Conservation (phyloP, 148 eudicot species). For the Cornus kousa region DNA sequence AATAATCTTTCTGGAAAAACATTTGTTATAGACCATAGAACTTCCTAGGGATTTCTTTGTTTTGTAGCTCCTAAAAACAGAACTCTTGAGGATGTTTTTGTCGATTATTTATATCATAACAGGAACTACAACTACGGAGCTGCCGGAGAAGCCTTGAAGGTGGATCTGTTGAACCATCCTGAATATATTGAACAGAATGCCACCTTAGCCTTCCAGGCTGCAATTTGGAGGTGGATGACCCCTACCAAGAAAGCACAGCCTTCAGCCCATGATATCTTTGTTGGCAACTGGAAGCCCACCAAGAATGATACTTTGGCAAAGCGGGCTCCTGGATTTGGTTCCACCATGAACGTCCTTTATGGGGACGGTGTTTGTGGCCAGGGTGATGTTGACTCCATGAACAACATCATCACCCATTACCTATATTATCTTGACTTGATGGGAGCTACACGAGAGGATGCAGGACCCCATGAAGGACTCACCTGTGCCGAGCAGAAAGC, state of each 20-base stretch:
- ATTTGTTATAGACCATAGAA: background rate
- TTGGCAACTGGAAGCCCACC: slow-evolving; percentile 85
- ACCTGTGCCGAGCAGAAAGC: slow-evolving; percentile 75
- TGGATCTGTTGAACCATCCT: slow-evolving; percentile 76
- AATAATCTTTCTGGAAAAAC: background rate
- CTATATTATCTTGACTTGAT: slow-evolving; percentile 74
- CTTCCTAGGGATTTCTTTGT: no score
- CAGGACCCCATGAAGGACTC: slow-evolving; percentile 66
- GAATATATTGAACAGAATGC: slow-evolving; percentile 94
- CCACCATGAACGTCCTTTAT: slow-evolving; percentile 80
- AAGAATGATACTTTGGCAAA: slow-evolving; percentile 78
- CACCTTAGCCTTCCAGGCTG: slow-evolving; percentile 83
- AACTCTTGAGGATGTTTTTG: background rate
- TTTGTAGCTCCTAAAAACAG: background rate
- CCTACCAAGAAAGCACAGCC: slow-evolving; percentile 74
- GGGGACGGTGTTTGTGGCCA: slow-evolving; percentile 78
- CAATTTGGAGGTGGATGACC: slow-evolving; percentile 89
- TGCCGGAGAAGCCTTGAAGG: slow-evolving; percentile 61
- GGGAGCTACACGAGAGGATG: slow-evolving; percentile 84
- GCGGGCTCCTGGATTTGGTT: slow-evolving; percentile 83
- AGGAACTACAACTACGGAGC: slow-evolving; percentile 95
- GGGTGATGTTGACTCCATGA: slow-evolving; percentile 78
- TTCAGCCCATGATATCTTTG: slow-evolving; percentile 75
- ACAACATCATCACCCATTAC: slow-evolving; percentile 68
- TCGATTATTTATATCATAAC: slow-evolving; percentile 5